Evolutionary conservation across 2,329 filamentous ascomycete species (phyloP), one percentile per base, ranked within the genome.

Genomic region (Whalleya microplaca): DNA sequence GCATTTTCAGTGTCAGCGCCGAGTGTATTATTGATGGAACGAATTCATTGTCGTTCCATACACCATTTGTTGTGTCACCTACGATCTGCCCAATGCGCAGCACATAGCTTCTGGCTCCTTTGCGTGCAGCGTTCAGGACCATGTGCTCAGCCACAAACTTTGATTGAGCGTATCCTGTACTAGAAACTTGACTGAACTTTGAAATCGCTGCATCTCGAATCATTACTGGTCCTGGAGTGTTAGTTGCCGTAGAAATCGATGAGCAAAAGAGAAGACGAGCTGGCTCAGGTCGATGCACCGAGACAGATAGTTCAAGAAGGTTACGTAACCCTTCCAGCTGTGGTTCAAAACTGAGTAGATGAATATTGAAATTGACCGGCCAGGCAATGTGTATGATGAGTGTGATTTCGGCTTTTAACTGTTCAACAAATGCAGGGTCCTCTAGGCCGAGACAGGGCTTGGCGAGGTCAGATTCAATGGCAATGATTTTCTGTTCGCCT

Each of bases 311-410:
- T 14, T 41, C 41, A 4, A 53, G 19, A 4, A 53, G 32, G 12
- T 53, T 53, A 3, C 41, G 3, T 32, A 51, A 12, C 40, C 48
- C 48, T 7, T 10, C 18, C 3, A 51, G 48, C 14, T 51, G 48
- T 23, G 46, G 45, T 46, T 82, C 81, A 58, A 84, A 84, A 50
- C 74, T 80, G 2, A 72, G 70, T 1, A 84, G 72, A 0, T 72
- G 71, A 61, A 84, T 75, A 65, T 82, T 84, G 72, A 85, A 85
- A 66, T 84, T 79, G 8, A 80, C 78, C 0, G 75, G 70, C 77
- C 78, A 79, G 1, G 78, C 76, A 49, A 70, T 67, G 65, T 80
- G 76, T 32, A 84, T 78, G 19, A 82, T 73, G 12, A 68, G 66
- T 0, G 75, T 75, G 1, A 83, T 64, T 1, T 71, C 55, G 6